phyloP scores from a whole-genome alignment of 2,329 filamentous ascomycete species.

The Aspergillus floridensis region DNA sequence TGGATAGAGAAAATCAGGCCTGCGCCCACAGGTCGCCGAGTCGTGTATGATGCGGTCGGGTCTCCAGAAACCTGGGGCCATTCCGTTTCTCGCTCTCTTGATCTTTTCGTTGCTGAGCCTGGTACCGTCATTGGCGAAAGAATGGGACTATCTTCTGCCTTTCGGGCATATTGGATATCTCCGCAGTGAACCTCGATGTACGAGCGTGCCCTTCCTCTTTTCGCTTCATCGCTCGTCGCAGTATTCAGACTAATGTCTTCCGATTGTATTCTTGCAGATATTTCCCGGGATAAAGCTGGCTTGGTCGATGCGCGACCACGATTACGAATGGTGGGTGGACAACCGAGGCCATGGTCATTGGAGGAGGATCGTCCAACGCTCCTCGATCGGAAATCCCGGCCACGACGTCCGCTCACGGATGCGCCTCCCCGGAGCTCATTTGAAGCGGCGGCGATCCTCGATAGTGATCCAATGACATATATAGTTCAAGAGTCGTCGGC shows the following conservation, averaged over 20 bases:
- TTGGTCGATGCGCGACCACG: conserved; percentile 17
- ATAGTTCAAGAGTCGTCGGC: conserved; percentile 23
- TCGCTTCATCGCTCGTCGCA: conserved; percentile 3
- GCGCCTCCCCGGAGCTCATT: conserved; percentile 16
- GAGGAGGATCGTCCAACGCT: conserved; percentile 12
- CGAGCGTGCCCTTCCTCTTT: conserved; percentile 11
- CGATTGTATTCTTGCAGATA: conserved; percentile 16
- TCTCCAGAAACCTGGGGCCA: conserved; percentile 33
- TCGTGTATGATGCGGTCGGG: conserved; percentile 35
- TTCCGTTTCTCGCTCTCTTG: conserved; percentile 34
- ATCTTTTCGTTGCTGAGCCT: conserved; percentile 35
- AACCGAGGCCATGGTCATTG: conserved; percentile 20
- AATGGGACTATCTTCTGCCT: conserved; percentile 28
- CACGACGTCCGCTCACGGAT: conserved; percentile 13
- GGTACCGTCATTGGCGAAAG: conserved; percentile 32
- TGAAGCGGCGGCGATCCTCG: conserved; percentile 20
- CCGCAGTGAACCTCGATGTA: conserved; percentile 26
- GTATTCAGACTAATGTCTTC: conserved; percentile 1
- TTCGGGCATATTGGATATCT: conserved; percentile 28
- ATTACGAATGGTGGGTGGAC: conserved; percentile 12
- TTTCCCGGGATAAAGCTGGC: conserved; percentile 27
- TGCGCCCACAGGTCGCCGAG: conserved; percentile 12
- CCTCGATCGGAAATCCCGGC: conserved; percentile 10
- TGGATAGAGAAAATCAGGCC: conserved; percentile 6
- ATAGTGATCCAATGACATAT: conserved; percentile 19